Conservation (phyloP, 2,329 filamentous ascomycete species). For the Pseudogymnoascus sp. region DNA sequence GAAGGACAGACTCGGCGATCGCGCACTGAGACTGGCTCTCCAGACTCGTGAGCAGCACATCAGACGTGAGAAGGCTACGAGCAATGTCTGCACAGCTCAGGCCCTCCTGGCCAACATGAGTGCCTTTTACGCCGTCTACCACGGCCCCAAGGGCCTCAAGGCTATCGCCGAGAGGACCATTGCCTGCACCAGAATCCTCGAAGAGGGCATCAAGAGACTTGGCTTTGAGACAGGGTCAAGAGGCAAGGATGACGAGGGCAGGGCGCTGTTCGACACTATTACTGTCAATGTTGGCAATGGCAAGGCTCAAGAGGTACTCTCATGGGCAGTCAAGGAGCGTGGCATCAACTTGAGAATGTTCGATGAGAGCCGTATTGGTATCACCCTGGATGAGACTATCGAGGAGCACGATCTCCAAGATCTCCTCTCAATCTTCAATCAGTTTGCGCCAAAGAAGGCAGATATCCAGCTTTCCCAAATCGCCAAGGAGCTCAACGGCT, state of each 20-base stretch:
- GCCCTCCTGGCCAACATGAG: constrained; percentile 93
- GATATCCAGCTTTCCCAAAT: constrained; percentile 32
- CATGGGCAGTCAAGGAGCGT: constrained; percentile 42
- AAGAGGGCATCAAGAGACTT: constrained; percentile 53
- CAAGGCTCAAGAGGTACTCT: constrained; percentile 44
- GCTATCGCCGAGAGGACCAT: constrained; percentile 74
- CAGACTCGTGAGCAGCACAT: constrained; percentile 97
- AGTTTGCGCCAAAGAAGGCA: constrained; percentile 22
- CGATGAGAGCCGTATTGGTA: constrained; percentile 53
- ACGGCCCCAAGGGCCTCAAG: constrained; percentile 76
- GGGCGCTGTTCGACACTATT: constrained; percentile 72
- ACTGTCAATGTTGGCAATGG: constrained; percentile 51
- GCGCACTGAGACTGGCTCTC: constrained; percentile 73
- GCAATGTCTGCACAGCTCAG: constrained; percentile 95
- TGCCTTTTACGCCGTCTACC: constrained; percentile 89
- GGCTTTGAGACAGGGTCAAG: constrained; percentile 57
- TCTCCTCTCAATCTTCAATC: constrained; percentile 50
- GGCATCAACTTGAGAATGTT: constrained; percentile 57
- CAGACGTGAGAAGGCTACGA: constrained; percentile 89
- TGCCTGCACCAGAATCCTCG: constrained; percentile 61
- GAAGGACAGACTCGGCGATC: constrained; percentile 77
- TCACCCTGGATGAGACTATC: constrained; percentile 74
- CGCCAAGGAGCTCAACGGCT: constrained; percentile 36
- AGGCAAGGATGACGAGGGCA: constrained; percentile 47
- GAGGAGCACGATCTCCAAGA: constrained; percentile 47